phyloP scores from a whole-genome alignment of 164 flowering plant genomes.

The Tetracentron sinense region DNA sequence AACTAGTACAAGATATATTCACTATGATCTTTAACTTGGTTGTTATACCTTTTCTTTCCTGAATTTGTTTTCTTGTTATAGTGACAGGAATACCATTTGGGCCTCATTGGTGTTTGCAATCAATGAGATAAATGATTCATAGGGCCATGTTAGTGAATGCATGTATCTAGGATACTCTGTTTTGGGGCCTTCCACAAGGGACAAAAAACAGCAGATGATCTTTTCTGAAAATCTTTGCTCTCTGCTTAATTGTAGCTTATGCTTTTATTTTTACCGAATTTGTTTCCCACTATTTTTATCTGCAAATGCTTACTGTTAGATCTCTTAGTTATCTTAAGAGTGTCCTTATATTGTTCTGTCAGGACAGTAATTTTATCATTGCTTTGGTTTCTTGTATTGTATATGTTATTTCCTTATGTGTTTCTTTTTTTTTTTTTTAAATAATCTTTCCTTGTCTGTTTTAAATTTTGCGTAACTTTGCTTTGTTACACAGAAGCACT shows the following conservation, averaged over 20 bases:
- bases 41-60: not conserved
- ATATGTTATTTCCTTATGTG: too few species aligned
- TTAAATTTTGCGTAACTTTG: not conserved
- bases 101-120: constrained; percentile 20
- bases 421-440: constrained; percentile 1
- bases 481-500: constrained; percentile 44
- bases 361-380: too few species aligned
- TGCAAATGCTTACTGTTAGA: not conserved
- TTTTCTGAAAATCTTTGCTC: not conserved
- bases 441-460: not conserved
- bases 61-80: not conserved
- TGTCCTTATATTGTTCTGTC: too few species aligned
- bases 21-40: not conserved
- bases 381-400: too few species aligned
- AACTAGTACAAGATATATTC: not conserved
- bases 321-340: not conserved
- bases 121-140: constrained; percentile 14
- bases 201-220: not conserved
- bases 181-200: not conserved
- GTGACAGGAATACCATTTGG: constrained; percentile 5
- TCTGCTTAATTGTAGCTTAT: not conserved
- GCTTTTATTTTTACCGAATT: not conserved
- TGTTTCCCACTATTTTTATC: too few species aligned
- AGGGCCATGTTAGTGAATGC: constrained; percentile 23
- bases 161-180: not conserved